These are phyloP conservation scores for Avena insularis DNA, from an alignment of 176 grass and related monocot species.

Conservation along the genomic window DNA sequence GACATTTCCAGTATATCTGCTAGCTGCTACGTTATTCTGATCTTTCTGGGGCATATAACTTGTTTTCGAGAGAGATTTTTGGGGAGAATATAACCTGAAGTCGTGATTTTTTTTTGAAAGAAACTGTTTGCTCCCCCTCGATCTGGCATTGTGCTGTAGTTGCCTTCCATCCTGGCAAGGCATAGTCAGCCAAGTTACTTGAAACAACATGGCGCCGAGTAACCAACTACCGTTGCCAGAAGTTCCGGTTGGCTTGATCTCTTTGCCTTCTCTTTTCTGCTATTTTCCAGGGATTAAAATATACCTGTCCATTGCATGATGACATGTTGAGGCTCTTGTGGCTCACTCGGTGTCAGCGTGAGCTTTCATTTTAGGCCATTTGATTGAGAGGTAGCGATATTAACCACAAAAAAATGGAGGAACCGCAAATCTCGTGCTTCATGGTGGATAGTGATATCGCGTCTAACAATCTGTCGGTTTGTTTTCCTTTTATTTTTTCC, in stretches of 20 bases:
- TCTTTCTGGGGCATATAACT: background rate
- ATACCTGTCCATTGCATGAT: background rate
- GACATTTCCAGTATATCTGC: background rate
- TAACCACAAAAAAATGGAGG: background rate
- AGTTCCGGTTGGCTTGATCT: background rate
- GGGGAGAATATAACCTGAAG: background rate
- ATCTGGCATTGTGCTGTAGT: background rate
- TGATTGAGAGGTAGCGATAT: background rate
- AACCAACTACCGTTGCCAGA: background rate
- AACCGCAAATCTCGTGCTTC: background rate
- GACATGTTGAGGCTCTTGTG: conserved; percentile 6
- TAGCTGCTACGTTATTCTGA: background rate
- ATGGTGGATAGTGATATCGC: background rate
- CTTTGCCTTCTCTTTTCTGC: background rate
- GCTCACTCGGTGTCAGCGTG: background rate
- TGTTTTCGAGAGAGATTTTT: background rate
- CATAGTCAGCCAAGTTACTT: background rate
- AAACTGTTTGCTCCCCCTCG: background rate
- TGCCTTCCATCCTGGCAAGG: background rate
- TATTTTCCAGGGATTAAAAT: background rate
- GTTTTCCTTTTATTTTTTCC: background rate
- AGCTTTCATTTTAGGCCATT: background rate
- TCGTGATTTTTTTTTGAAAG: background rate
- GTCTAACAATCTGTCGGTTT: too few species aligned
- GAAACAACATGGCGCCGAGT: background rate